Evolutionary conservation across 1,284 basidiomycete species (phyloP), one percentile per base, ranked within the genome.

Genomic region (Phlebopus sp.): DNA sequence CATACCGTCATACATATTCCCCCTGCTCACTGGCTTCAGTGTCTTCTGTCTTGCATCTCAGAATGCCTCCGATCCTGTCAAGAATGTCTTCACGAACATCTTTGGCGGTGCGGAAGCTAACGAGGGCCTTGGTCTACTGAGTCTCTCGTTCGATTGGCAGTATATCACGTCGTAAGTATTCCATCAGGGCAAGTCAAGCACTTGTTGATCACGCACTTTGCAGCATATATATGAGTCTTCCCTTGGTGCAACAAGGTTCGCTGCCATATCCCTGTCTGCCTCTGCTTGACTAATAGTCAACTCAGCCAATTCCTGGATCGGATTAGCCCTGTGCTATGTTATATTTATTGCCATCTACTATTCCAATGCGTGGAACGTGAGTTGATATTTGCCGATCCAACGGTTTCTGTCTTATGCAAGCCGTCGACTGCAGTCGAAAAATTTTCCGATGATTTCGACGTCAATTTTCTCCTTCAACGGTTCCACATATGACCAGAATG

Each of bases 101-200:
- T 85, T 85, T 51, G 81, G 82, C 21, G 82, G 82, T 8, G 66
- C 77, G 3, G 71, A 76, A 49, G 79, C 74, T 38, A 86, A 85
- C 60, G 83, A 85, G 60, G 83, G 84, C 1, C 66, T 83, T 30
- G 82, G 82, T 0, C 57, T 86, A 27, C 58, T 79, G 40, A 76
- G 74, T 31, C 49, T 82, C 21, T 77, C 75, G 7, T 74, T 82
- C 19, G 82, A 84, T 57, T 83, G 80, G 81, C 79, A 81, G 52
- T 81, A 80, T 57, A 81, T 83, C 53, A 76, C 74, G 2, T 81
- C 82, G 64, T 83, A 69, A 56, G 77, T 72, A 30, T 54, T 51
- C 47, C 18, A 19, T 37, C n/a, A n/a, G 17, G n/a, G 14, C n/a
- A 29, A 29, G 15, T 43, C 15, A 11, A 14, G 31, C 32, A 7